Evolutionary conservation across 345 rosid species (phyloP).

Genomic region (Camelina laxa): DNA sequence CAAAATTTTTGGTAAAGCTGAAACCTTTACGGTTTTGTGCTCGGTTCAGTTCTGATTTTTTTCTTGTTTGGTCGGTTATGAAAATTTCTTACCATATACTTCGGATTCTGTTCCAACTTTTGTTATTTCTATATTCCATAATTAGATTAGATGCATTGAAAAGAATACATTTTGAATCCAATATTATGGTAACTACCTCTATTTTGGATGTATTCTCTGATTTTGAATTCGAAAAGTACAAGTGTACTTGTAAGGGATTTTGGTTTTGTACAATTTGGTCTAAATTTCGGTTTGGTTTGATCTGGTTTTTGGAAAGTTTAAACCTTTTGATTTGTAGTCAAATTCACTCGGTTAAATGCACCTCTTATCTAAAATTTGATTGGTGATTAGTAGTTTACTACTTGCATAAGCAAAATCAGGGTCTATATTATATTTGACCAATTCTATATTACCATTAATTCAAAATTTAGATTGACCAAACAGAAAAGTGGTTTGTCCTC

Average conservation of each 20-base stretch:
- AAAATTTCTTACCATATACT: background rate
- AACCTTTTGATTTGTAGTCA: background rate
- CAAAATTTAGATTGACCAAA: background rate
- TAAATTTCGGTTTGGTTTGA: slow-evolving; percentile 4
- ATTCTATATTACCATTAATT: background rate
- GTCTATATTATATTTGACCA: background rate
- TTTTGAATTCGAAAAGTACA: background rate
- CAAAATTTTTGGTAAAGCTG: slow-evolving; percentile 34
- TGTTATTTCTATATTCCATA: background rate
- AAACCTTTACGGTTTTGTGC: slow-evolving; percentile 23
- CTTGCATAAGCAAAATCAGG: background rate
- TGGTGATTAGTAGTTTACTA: too few relatives aligned
- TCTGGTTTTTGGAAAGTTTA: background rate
- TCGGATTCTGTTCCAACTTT: background rate
- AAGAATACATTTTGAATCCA: background rate
- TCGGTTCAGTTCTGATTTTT: slow-evolving; percentile 21
- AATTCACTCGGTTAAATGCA: too few relatives aligned
- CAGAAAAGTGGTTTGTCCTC: background rate
- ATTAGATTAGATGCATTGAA: background rate
- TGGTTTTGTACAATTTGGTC: slow-evolving; percentile 4
- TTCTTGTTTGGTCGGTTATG: slow-evolving; percentile 11
- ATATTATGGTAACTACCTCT: background rate
- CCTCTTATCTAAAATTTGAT: too few relatives aligned
- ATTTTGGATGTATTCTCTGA: background rate
- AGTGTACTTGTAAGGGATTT: background rate